Base-by-base conservation (phyloP, 805 yeast genomes). In the Kuraishia molischiana region DNA sequence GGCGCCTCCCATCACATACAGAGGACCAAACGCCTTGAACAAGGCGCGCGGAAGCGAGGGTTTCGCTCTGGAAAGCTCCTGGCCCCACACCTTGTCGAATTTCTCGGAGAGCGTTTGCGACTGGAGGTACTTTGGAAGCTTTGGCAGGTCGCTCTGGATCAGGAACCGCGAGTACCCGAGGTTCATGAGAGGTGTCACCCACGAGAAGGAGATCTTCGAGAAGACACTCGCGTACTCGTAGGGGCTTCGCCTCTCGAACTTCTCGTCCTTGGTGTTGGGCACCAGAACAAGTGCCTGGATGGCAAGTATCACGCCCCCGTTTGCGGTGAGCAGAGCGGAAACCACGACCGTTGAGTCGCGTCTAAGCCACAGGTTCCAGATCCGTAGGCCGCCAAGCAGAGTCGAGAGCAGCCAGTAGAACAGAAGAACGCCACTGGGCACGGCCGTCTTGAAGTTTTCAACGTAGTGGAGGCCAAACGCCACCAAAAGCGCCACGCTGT, bases 331-430 rank as follows among this genome's bases (percentile, higher is more conserved):
- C 18, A 67, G 48, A 4, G 56, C 47, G 19, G 61, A 49, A 24
- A 64, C 37, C 2, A 50, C 41, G 8, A 39, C 40, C 5, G 50
- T 37, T 39, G 46, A 39, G 3, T 47, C 46, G 3, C 49, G 41
- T 53, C 79, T 61, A 34, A 73, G 53, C 21, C 49, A 40, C 34
- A 61, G 49, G 44, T 70, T 68, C 29, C 60, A 47, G 4, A 73
- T 48, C 44, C 72, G 71, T 28, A 73, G 59, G 9, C 62, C 40
- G 19, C 72, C 72, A 26, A 75, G 61, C 4, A 79, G 38, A 1
- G 70, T 47, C 30, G 70, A 64, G 40, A 77, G 64, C 35, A 82
- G 61, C 95, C 95, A 90, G 58, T 74, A 90, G 44, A 80, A 66
- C 29, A 90, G 68, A 34, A 87, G 59, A 0, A 74, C 64, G 2